Conservation (phyloP, 352 stramenopile genomes). For the Phytopythium aichiense region DNA sequence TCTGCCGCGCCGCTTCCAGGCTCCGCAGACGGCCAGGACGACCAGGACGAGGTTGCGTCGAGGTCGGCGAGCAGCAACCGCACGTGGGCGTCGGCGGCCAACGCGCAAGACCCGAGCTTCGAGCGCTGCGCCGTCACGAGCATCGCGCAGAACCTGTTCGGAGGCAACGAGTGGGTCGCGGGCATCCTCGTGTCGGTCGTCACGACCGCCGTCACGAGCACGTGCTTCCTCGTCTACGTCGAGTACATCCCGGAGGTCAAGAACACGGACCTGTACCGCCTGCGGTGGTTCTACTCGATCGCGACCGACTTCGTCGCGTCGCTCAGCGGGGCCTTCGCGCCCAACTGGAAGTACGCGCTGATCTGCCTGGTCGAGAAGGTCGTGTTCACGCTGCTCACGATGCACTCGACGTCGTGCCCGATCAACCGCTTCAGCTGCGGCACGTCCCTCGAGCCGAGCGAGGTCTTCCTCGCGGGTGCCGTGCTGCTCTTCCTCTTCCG, state of each 20-base stretch:
- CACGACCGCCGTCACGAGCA: constrained; percentile 15
- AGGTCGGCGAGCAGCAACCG: not conserved
- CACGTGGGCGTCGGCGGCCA: constrained; percentile 1
- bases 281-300: constrained; percentile 56
- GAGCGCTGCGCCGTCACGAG: constrained; percentile 29
- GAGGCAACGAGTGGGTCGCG: constrained; percentile 43
- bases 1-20: not conserved
- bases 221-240: constrained; percentile 37
- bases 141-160: constrained; percentile 28
- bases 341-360: constrained; percentile 64
- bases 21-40: not conserved
- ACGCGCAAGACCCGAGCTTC: constrained; percentile 20
- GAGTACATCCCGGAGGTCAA: constrained; percentile 40
- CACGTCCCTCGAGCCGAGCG: constrained; percentile 34
- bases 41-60: not conserved
- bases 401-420: constrained; percentile 61
- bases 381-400: constrained; percentile 62
- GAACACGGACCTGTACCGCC: constrained; percentile 46
- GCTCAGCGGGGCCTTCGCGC: constrained; percentile 50
- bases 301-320: constrained; percentile 52
- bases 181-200: constrained; percentile 32
- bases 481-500: constrained; percentile 59
- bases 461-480: constrained; percentile 48
- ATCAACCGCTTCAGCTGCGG: constrained; percentile 73
- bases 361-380: constrained; percentile 64